Conservation (phyloP, 306 rosid genomes). For the Vicia sativa region DNA sequence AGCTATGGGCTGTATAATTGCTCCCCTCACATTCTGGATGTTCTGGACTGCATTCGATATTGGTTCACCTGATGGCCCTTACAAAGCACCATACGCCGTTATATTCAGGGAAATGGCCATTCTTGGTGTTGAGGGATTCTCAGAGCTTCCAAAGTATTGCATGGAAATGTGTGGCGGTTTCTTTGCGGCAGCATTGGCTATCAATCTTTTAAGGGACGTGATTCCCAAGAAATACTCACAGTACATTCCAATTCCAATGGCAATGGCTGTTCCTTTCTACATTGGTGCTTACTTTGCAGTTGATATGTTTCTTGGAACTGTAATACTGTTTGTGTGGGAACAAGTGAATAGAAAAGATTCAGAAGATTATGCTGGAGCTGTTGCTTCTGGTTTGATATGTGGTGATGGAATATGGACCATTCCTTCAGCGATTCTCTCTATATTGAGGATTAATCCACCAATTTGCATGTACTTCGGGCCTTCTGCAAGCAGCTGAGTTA, state of each 20-base stretch:
- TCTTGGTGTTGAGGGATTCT: slow-evolving; percentile 81
- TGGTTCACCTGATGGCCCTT: slow-evolving; percentile 88
- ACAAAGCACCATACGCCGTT: slow-evolving; percentile 89
- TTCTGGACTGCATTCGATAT: slow-evolving; percentile 94
- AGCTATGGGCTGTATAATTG: slow-evolving; percentile 91
- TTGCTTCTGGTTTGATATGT: slow-evolving; percentile 92
- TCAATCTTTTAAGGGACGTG: slow-evolving; percentile 74
- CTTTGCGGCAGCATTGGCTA: slow-evolving; percentile 68
- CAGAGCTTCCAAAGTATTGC: slow-evolving; percentile 90
- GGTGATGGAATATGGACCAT: slow-evolving; percentile 98
- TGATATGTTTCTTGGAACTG: slow-evolving; percentile 88
- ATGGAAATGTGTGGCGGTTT: slow-evolving; percentile 72
- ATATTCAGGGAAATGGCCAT: slow-evolving; percentile 96
- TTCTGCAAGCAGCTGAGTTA: slow-evolving; percentile 53
- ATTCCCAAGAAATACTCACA: slow-evolving; percentile 69
- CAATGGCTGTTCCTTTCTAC: slow-evolving; percentile 93
- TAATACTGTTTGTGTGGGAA: slow-evolving; percentile 83
- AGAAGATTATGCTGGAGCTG: slow-evolving; percentile 89
- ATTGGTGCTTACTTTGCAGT: slow-evolving; percentile 93
- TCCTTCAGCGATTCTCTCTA: slow-evolving; percentile 89
- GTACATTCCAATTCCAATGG: slow-evolving; percentile 91
- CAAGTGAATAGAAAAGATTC: slow-evolving; percentile 67
- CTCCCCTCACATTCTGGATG: slow-evolving; percentile 97
- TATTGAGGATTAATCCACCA: slow-evolving; percentile 81
- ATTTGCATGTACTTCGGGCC: slow-evolving; percentile 96